Evolutionary conservation across 176 grass and related monocot species (phyloP), one percentile per base, ranked within the genome.

Genomic region (Neostapfia colusana): DNA sequence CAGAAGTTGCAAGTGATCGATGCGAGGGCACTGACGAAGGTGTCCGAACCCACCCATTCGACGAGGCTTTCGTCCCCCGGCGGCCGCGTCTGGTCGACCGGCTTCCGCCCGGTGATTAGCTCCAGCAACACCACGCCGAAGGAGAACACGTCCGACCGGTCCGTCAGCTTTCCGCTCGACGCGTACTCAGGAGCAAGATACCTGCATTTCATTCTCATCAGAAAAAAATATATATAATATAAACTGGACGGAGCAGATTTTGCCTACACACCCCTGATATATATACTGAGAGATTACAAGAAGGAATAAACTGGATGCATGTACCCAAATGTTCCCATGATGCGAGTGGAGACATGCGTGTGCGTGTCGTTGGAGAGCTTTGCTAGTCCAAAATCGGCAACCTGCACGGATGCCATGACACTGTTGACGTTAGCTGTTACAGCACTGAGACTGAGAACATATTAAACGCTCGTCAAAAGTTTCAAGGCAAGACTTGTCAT

Each of bases 311-410:
- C 2, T 55, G 11, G 12, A 39, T 35, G 5, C n/a, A 46, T 59
- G 35, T 27, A 79, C 88, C 93, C 93, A 18, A 97, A 97, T 20
- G 88, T 97, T 18, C 93, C 93, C 84, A 97, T 87, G 74, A 97
- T 85, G 46, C 90, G 86, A 61, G 90, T 93, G 15, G 93, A 88
- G n/a, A 91, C 90, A 62, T 91, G 93, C 1, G 85, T 91, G 12
- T 80, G 14, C 4, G 77, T 26, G 41, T 93, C 90, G 72, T 84
- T 89, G 49, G 88, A 65, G n/a, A 93, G 88, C 81, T 83, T 97
- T 27, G 93, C 90, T 14, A 97, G 86, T 38, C 93, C 93, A 40
- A 97, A 97, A 85, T 97, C 93, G n/a, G 93, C 91, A 41, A 97
- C 93, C 90, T 97, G 24, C 26, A 72, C 6, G 35, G 0, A 73